These are phyloP conservation scores for Trypanosoma melophagium DNA, from an alignment of 208 protist genomes.

Conservation along the genomic window DNA sequence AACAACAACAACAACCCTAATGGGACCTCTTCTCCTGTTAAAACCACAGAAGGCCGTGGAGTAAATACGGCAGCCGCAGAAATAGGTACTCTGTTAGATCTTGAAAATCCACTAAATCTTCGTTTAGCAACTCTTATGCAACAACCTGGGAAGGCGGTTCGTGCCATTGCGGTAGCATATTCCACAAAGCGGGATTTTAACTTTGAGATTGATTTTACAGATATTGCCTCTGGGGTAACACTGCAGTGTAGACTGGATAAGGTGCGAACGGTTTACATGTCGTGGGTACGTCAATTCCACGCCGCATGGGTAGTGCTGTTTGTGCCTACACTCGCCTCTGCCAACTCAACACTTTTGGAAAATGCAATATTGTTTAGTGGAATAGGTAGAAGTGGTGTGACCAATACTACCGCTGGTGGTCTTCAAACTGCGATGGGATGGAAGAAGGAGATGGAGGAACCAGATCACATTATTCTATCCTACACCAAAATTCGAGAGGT, in stretches of 20 bases:
- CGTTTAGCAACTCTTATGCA: slow-evolving; percentile 83
- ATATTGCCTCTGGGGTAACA: slow-evolving; percentile 71
- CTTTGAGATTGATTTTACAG: slow-evolving; percentile 79
- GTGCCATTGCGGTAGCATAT: slow-evolving; percentile 71
- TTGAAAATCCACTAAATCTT: slow-evolving; percentile 85
- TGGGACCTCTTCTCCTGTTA: not conserved
- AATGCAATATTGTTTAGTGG: slow-evolving; percentile 54
- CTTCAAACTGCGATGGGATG: slow-evolving; percentile 8
- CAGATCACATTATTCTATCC: slow-evolving; percentile 85
- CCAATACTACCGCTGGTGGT: slow-evolving; percentile 18
- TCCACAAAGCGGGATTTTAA: slow-evolving; percentile 58
- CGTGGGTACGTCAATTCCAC: slow-evolving; percentile 79
- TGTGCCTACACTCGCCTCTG: slow-evolving; percentile 73
- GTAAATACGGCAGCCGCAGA: slow-evolving; percentile 3
- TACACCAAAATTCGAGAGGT: slow-evolving; percentile 81
- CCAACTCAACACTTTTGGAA: slow-evolving; percentile 73
- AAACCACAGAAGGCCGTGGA: not conserved
- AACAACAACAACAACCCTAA: not conserved
- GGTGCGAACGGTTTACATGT: slow-evolving; percentile 61
- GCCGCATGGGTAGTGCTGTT: slow-evolving; percentile 77
- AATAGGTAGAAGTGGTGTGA: slow-evolving; percentile 29
- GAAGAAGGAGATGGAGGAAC: slow-evolving; percentile 38
- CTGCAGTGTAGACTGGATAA: slow-evolving; percentile 72
- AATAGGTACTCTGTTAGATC: slow-evolving; percentile 59
- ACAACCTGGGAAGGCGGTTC: slow-evolving; percentile 80